Conservation (phyloP, 805 yeast genomes). For the Kurtzmaniella fragi region DNA sequence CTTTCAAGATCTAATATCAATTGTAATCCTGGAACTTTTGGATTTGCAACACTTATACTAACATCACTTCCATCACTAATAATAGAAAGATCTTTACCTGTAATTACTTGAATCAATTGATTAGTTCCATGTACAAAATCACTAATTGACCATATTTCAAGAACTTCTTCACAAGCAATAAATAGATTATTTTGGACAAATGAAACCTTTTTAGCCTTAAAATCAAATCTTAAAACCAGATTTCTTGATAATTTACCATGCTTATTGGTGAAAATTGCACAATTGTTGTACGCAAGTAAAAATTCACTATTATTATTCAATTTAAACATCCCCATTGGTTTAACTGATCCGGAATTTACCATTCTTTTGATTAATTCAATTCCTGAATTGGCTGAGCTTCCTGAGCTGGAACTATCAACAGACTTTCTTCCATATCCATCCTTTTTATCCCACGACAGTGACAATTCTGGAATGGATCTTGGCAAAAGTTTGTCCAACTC, state of each 20-base stretch:
- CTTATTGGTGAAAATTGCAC: conserved; percentile 61
- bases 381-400: conserved; percentile 7
- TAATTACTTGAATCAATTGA: conserved; percentile 60
- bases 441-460: conserved; percentile 11
- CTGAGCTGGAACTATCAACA: conserved; percentile 1
- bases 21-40: conserved; percentile 57
- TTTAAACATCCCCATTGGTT: conserved; percentile 62
- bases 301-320: conserved; percentile 50
- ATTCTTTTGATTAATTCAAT: conserved; percentile 37
- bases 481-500: conserved; percentile 55
- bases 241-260: conserved; percentile 48
- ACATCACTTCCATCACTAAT: conserved; percentile 14
- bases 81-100: conserved; percentile 58
- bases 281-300: conserved; percentile 63
- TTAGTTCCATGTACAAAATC: conserved; percentile 38
- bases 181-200: conserved; percentile 30
- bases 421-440: conserved; percentile 27
- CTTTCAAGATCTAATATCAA: conserved; percentile 39
- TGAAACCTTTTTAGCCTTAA: conserved; percentile 32
- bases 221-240: conserved; percentile 38
- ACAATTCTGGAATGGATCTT: conserved; percentile 53
- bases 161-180: conserved; percentile 56
- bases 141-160: conserved; percentile 63
- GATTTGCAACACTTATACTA: conserved; percentile 55
- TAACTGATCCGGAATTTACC: conserved; percentile 33